Evolutionary conservation across 1,139 yeast genomes (phyloP).

Genomic region (Maudiozyma humilis): DNA sequence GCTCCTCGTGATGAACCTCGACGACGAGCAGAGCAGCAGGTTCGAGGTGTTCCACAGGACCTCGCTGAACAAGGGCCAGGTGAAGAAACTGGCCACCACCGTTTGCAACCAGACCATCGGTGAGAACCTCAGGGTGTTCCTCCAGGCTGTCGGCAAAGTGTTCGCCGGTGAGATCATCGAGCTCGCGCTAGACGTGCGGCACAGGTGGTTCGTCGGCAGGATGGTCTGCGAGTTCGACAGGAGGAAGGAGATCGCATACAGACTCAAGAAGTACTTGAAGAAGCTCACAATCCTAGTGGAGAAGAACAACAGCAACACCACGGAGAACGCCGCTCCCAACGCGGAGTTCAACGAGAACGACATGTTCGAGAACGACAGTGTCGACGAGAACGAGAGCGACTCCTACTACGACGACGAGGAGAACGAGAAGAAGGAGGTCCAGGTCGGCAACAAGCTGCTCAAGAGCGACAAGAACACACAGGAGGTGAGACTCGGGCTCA

Average conservation of each 20-base stretch:
- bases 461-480: constrained; percentile 20
- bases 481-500: constrained; percentile 22
- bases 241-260: constrained; percentile 27
- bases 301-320: constrained; percentile 3
- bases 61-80: constrained; percentile 68
- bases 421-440: constrained; percentile 16
- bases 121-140: constrained; percentile 68
- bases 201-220: constrained; percentile 42
- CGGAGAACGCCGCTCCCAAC: constrained; percentile 8
- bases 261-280: constrained; percentile 27
- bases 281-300: constrained; percentile 24
- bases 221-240: constrained; percentile 29
- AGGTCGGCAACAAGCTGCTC: constrained; percentile 21
- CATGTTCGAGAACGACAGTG: constrained; percentile 17
- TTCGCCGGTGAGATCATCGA: constrained; percentile 84
- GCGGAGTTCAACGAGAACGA: background rate
- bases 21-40: constrained; percentile 76
- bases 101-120: constrained; percentile 79
- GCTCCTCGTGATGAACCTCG: constrained; percentile 61
- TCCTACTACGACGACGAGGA: constrained; percentile 26
- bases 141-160: constrained; percentile 83
- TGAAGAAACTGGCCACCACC: constrained; percentile 72
- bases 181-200: constrained; percentile 62
- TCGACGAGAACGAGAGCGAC: constrained; percentile 28
- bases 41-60: constrained; percentile 85